Base-by-base conservation (phyloP, 345 rosid genomes). In the Trapa incisa region DNA sequence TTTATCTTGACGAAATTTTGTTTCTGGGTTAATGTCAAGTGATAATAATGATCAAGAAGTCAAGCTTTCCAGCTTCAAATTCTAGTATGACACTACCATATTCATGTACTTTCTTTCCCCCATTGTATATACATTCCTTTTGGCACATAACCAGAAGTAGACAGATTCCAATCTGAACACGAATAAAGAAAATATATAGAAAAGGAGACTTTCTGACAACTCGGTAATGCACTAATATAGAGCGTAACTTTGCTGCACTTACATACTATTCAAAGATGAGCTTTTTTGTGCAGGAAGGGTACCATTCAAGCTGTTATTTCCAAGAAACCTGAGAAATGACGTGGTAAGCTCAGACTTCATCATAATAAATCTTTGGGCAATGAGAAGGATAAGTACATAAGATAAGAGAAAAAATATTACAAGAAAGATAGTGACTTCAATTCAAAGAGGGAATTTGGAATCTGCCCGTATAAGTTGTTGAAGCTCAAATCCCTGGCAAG, bases 401-500 rank as follows among this genome's bases (percentile, higher is more conserved):
- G 69, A 33, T 2, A 57, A 57, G 65, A 73, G 57, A 50, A 65
- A n/a, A 47, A 37, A 73, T 71, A 78, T 84, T 90, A 88, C 92
- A 88, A 72, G 83, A 66, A 36, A 38, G 47, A 9, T 42, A 85
- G 85, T 12, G 77, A 66, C 65, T 78, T 76, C 80, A 80, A 60
- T 65, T 74, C 70, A 70, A 85, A 85, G 70, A 82, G 81, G 3
- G 75, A 61, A 1, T 68, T 76, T 10, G 89, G 85, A 67, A 85
- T 77, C 15, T 32, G 60, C 70, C 86, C 81, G 22, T 9, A 45
- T 61, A 85, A 35, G 47, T 75, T 82, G 75, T 85, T 85, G 83
- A 85, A 85, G 78, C 89, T 85, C 78, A 82, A 81, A 75, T 85
- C 86, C 78, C 89, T 85, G 65, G 65, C 53, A 43, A 2, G 13